These are phyloP conservation scores for Angomonas desouzai DNA, from an alignment of 208 protist species.

Conservation along the genomic window DNA sequence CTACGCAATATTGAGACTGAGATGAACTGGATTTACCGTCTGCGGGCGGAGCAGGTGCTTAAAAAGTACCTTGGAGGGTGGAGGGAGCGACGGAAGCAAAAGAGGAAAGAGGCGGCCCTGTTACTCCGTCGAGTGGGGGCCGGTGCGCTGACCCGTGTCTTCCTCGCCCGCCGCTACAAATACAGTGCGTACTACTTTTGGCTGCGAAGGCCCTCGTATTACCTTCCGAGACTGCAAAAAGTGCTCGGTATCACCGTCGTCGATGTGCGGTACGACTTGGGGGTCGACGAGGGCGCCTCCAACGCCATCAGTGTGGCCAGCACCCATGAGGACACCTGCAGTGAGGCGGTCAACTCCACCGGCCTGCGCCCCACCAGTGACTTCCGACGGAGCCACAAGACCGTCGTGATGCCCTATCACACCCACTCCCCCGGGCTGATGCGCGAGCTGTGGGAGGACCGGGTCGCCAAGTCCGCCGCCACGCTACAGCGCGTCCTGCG, in stretches of 20 bases:
- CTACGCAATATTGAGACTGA: conserved; percentile 22
- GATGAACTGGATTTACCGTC: conserved; percentile 26
- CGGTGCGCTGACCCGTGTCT: conserved; percentile 30
- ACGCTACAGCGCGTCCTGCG: conserved; percentile 41
- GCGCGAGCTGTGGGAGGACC: conserved; percentile 25
- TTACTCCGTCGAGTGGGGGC: conserved; percentile 27
- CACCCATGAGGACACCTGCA: conserved; percentile 1
- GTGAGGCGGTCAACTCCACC: neutral
- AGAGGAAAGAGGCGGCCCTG: conserved; percentile 18
- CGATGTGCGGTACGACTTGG: neutral
- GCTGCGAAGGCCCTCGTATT: conserved; percentile 33
- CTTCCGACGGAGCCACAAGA: neutral
- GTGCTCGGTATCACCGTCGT: neutral
- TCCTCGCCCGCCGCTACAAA: conserved; percentile 39
- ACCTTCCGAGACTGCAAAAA: conserved; percentile 19
- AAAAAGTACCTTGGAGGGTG: conserved; percentile 19
- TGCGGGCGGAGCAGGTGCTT: conserved; percentile 27
- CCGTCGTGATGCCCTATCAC: neutral
- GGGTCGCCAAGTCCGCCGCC: conserved; percentile 16
- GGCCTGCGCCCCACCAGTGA: neutral
- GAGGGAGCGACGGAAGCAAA: conserved; percentile 19
- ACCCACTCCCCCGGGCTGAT: conserved; percentile 8
- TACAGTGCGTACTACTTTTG: conserved; percentile 48
- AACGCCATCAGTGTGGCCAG: neutral
- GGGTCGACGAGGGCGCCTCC: neutral